Percentiles rank a stretch among this genome's conserved stretches.
Conservation (phyloP, 768 basidiomycete species). For the Leucosporidium yakuticum region DNA sequence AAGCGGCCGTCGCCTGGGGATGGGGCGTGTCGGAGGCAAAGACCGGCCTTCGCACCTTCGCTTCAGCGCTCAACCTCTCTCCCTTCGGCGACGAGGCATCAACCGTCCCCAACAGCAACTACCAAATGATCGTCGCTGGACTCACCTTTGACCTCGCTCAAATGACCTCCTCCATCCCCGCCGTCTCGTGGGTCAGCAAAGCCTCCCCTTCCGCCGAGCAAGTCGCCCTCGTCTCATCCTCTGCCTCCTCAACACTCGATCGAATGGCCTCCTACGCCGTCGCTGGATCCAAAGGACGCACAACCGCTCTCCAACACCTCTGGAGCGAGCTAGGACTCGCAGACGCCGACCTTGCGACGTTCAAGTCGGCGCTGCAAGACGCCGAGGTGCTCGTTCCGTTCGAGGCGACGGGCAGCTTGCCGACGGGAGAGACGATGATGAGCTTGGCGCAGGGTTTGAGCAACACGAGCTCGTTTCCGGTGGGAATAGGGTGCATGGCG, state of each 20-base stretch:
- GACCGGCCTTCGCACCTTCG: conserved; percentile 4
- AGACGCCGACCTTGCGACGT: neutral
- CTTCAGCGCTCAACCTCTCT: neutral
- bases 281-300: conserved; percentile 7
- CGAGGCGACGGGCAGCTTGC: neutral
- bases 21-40: conserved; percentile 19
- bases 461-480: neutral
- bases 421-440: neutral
- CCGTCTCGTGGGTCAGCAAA: neutral
- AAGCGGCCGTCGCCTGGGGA: conserved; percentile 12
- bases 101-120: conserved; percentile 15
- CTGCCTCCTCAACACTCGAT: neutral
- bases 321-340: conserved; percentile 12
- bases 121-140: conserved; percentile 13
- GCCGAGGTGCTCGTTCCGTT: conserved; percentile 12
- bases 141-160: conserved; percentile 14
- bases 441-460: neutral
- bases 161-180: neutral
- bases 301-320: conserved; percentile 10
- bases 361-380: neutral
- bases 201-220: neutral
- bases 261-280: neutral
- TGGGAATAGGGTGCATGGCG: neutral
- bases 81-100: conserved; percentile 7
- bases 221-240: too few relatives aligned